These are phyloP conservation scores for Xylariaceae sp. DNA, from an alignment of 2,329 filamentous ascomycete species.

Conservation along the genomic window DNA sequence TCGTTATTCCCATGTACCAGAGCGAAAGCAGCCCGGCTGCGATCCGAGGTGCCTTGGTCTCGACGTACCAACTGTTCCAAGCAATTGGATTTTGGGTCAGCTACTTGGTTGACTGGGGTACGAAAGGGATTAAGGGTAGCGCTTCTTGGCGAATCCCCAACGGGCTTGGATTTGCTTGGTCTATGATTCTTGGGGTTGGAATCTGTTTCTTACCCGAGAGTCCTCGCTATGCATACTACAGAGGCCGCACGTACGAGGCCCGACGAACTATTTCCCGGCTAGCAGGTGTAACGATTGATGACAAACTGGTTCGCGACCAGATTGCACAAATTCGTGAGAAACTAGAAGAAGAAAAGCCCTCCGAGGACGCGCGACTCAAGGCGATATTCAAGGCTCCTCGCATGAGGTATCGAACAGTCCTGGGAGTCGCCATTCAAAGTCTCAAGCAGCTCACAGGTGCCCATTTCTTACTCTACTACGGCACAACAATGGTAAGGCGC, in stretches of 20 bases:
- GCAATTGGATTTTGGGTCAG: constrained; percentile 62
- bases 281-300: constrained; percentile 38
- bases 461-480: constrained; percentile 65
- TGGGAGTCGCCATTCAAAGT: constrained; percentile 60
- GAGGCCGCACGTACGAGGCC: constrained; percentile 45
- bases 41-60: constrained; percentile 60
- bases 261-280: constrained; percentile 45
- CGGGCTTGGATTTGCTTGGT: constrained; percentile 53
- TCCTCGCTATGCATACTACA: constrained; percentile 48
- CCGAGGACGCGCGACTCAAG: constrained; percentile 44
- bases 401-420: constrained; percentile 60
- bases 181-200: constrained; percentile 45
- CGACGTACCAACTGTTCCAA: constrained; percentile 65
- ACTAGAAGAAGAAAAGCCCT: constrained; percentile 43
- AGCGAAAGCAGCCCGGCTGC: constrained; percentile 61
- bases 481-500: constrained; percentile 63
- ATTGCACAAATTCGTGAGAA: constrained; percentile 51
- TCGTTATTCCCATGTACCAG: constrained; percentile 66
- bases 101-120: constrained; percentile 60
- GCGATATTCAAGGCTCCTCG: constrained; percentile 66
- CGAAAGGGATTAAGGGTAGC: constrained; percentile 29
- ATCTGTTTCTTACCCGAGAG: constrained; percentile 54
- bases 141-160: constrained; percentile 62
- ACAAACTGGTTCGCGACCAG: constrained; percentile 42
- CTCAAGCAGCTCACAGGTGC: constrained; percentile 66